Evolutionary conservation across 148 eudicot species (phyloP), one percentile per base, ranked within the genome.

Genomic region (Rhododendron henanense): DNA sequence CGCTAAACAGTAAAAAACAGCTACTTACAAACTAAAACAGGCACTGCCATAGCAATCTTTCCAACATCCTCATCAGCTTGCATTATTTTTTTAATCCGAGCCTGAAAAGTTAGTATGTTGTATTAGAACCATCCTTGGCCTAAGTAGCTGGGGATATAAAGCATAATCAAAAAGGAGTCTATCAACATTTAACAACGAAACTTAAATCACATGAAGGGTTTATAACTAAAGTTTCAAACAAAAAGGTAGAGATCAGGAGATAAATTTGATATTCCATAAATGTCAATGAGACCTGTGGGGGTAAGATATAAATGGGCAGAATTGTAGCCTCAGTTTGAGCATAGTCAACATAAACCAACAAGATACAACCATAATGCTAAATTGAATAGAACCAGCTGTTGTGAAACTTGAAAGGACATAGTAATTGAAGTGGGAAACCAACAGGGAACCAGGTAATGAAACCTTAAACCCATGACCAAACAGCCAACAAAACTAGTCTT

Each of bases 41-140:
- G 99, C 78, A 96, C 99, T 73, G 99, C 99, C 99, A 96, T 92
- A 55, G 99, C 99, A 90, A 96, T 96, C 91, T 96, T 96, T 79
- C 99, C 99, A 35, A 96, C 96, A 90, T 96, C 99, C 87, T 96
- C 99, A 90, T 96, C 99, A 86, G 99, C 98, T 91, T 96, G 99
- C 99, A 96, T 96, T 57, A 96, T 96, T 88, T 96, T 96, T 85
- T 96, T 96, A 83, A 96, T 96, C 81, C 99, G 97, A 88, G 98
- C 97, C 99, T 96, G 92, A 48, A 41, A 85, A 78, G 39, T 71
- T 31, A 71, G 76, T 31, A 31, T 28, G 16, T 10, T 33, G 19
- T 71, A 71, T 31, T 13, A 71, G 76, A 71, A 71, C 7, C 15
- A 71, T 71, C 19, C 41, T 13, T 71, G 33, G 76, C 76, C 39